Conservation (phyloP, 129 eudicot species). For the Tagetes erecta region DNA sequence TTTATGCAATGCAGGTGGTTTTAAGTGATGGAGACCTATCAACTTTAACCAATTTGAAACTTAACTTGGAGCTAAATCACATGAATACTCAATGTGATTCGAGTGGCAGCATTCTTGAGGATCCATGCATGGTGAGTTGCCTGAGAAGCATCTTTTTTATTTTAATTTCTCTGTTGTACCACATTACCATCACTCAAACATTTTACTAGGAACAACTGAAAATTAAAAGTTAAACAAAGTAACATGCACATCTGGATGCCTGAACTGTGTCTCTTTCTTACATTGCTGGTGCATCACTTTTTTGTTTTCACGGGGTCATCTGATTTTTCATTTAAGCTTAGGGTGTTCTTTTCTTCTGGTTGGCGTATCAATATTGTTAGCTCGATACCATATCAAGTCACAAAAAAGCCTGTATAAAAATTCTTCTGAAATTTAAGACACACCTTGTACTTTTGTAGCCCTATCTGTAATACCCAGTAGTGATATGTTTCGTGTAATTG, state of each 20-base stretch:
- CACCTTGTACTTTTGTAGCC: not conserved
- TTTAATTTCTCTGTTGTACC: not conserved
- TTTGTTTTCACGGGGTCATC: constrained; percentile 10
- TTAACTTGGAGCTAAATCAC: constrained; percentile 68
- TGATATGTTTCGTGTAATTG: not conserved
- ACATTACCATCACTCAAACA: constrained; percentile 5
- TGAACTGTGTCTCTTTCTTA: not conserved
- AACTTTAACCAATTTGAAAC: constrained; percentile 74
- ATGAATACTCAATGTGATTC: constrained; percentile 25
- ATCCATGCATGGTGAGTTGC: constrained; percentile 42
- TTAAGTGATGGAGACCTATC: constrained; percentile 89
- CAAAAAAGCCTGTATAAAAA: not conserved
- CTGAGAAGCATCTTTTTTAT: not conserved
- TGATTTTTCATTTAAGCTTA: not conserved
- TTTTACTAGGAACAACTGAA: not conserved
- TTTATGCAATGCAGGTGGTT: constrained; percentile 56
- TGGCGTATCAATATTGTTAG: not conserved
- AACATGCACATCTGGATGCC: not conserved
- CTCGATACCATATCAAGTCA: not conserved
- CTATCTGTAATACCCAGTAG: not conserved
- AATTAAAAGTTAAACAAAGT: not conserved
- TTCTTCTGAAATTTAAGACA: not conserved
- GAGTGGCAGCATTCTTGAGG: constrained; percentile 28
- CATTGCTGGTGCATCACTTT: constrained; percentile 6
- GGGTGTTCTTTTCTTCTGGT: not conserved